Base-by-base conservation (phyloP, 164 flowering plant genomes). In the Magnolia officinalis region DNA sequence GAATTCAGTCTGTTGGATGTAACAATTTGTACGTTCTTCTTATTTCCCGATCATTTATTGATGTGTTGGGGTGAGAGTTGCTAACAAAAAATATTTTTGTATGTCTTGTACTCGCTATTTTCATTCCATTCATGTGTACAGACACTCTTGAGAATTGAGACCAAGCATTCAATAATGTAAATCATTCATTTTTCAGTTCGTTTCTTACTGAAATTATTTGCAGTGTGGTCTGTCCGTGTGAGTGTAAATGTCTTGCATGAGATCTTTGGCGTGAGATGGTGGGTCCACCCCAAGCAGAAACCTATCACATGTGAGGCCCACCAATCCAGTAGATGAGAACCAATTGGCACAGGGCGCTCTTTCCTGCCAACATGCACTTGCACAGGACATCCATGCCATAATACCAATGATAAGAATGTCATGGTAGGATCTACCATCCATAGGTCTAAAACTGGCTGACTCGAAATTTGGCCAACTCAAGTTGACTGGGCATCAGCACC, bases 131-230 rank as follows among this genome's bases (percentile, higher is more conserved):
- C 13, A 66, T 66, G 69, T 66, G 69, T 66, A 66, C 31, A 66
- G 69, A 66, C 69, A 21, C 24, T 64, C 67, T 59, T 64, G 67
- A 64, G 67, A 64, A 20, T 55, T 55, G 37, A 21, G 69, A 37
- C 45, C 45, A 66, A 24, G 69, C 69, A 11, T 24, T 66, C 6
- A 45, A 66, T 63, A 10, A 66, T 21, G 65, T 23, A 21, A 65
- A 23, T 66, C 9, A 21, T 66, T 66, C 69, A 66, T 66, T 21
- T 26, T 21, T 66, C 29, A 11, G 69, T 24, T 23, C 2, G 21
- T 21, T 26, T 8, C 13, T 10, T 66, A 18, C 21, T 63, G 65
- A 18, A 21, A 21, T 8, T 21, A 63, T 21, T 18, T 63, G 65
- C 19, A 63, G 69, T 55, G 61, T 10, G 10, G 13, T 55, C 1